Conservation (phyloP, 2,329 filamentous ascomycete species). For the Gnomoniopsis smithogilvyi region DNA sequence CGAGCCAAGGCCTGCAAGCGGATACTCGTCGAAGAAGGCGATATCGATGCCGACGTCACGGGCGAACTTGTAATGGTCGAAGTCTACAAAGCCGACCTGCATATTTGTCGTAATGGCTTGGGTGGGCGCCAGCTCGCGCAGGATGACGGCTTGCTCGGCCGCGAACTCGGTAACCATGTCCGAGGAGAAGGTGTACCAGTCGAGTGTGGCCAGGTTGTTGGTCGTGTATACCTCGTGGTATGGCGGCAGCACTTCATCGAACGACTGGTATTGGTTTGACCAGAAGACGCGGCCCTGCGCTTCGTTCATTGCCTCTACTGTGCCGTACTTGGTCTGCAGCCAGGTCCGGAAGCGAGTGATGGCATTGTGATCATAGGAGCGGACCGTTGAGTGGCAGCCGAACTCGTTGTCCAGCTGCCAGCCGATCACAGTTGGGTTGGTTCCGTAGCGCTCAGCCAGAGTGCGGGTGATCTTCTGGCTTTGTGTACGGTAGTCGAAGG, state of each 20-base stretch:
- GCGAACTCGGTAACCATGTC: constrained; percentile 24
- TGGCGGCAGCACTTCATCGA: constrained; percentile 21
- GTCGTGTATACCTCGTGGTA: constrained; percentile 23
- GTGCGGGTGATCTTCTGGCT: constrained; percentile 22
- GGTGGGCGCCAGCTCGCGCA: constrained; percentile 19
- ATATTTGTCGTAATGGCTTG: constrained; percentile 23
- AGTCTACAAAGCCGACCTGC: constrained; percentile 20
- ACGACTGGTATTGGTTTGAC: constrained; percentile 22
- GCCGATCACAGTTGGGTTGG: constrained; percentile 16
- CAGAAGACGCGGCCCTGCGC: constrained; percentile 23
- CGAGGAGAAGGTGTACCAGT: constrained; percentile 23
- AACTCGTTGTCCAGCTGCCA: constrained; percentile 26
- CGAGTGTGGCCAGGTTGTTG: constrained; percentile 22
- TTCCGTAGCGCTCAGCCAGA: constrained; percentile 22
- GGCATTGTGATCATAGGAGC: constrained; percentile 21
- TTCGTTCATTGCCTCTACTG: constrained; percentile 21
- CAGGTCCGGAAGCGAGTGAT: constrained; percentile 20
- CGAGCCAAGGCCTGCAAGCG: constrained; percentile 15
- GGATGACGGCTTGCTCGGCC: constrained; percentile 21
- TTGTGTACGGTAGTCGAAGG: constrained; percentile 21
- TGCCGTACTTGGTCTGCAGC: constrained; percentile 22
- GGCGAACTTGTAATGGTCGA: constrained; percentile 22
- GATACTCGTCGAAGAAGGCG: constrained; percentile 21
- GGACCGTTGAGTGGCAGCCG: constrained; percentile 21
- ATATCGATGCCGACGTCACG: constrained; percentile 22